phyloP scores from a whole-genome alignment of 148 eudicot species.

The Agrostemma githago region DNA sequence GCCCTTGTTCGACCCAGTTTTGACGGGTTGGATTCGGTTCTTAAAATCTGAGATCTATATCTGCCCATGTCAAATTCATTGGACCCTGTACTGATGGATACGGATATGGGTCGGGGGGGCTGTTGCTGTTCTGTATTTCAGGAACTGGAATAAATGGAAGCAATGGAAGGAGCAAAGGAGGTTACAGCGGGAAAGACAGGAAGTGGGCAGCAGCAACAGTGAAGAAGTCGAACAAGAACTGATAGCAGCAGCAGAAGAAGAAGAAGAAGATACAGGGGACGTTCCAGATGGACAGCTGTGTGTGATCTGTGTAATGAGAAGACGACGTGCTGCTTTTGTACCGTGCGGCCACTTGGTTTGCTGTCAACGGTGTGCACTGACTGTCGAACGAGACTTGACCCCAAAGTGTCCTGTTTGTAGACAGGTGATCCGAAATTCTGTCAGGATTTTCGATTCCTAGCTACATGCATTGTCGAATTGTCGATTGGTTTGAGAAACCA shows the following conservation, averaged over 20 bases:
- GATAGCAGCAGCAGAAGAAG: conserved; percentile 32
- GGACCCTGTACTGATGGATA: not conserved
- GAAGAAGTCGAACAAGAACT: conserved; percentile 19
- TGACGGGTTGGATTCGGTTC: not conserved
- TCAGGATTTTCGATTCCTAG: conserved; percentile 73
- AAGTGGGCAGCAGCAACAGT: not conserved
- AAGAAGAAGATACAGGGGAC: conserved; percentile 56
- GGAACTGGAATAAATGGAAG: conserved; percentile 75
- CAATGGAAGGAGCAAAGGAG: conserved; percentile 53
- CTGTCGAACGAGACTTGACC: conserved; percentile 49
- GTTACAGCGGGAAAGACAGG: conserved; percentile 32
- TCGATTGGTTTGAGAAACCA: not conserved
- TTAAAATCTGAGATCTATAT: not conserved
- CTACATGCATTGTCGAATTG: not conserved
- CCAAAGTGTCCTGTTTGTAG: conserved; percentile 88
- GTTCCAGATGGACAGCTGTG: conserved; percentile 72
- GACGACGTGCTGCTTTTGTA: conserved; percentile 72
- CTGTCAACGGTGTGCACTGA: conserved; percentile 62
- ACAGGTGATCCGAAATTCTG: conserved; percentile 52
- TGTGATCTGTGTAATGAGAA: conserved; percentile 60
- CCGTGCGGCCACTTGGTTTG: conserved; percentile 96
- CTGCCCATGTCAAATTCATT: not conserved
- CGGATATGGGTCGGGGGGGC: not conserved
- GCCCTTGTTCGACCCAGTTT: not conserved
- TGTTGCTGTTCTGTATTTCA: too few relatives aligned